Conservation (phyloP, 1,139 yeast genomes). For the Chernovozyma sophiae-reginae region DNA sequence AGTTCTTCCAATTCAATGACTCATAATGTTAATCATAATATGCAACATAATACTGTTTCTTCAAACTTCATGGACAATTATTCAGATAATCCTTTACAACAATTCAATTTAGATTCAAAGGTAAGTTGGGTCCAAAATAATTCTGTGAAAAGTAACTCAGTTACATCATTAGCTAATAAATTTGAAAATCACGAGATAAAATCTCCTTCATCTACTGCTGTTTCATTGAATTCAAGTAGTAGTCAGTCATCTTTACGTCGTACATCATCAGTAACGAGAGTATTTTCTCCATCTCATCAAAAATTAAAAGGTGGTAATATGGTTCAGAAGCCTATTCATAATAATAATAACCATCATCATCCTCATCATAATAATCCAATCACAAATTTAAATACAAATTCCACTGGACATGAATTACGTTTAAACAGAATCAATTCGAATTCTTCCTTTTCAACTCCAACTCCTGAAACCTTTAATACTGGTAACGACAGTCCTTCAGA, state of each 20-base stretch:
- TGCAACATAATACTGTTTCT: neutral
- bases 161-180: slow-evolving; percentile 25
- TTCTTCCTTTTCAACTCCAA: slow-evolving; percentile 5
- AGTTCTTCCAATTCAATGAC: neutral
- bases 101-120: neutral
- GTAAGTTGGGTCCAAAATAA: neutral
- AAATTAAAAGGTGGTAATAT: slow-evolving; percentile 27
- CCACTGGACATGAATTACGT: slow-evolving; percentile 3
- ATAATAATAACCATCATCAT: slow-evolving; percentile 6
- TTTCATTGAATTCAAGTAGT: slow-evolving; percentile 8
- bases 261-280: slow-evolving; percentile 14
- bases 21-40: neutral
- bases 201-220: slow-evolving; percentile 18
- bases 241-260: slow-evolving; percentile 12
- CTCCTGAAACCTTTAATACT: slow-evolving; percentile 2
- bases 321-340: slow-evolving; percentile 27
- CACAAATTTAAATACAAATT: neutral
- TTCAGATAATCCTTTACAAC: neutral
- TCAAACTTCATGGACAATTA: neutral
- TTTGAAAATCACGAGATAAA: slow-evolving; percentile 26
- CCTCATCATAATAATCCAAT: neutral
- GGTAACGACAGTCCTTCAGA: slow-evolving; percentile 5
- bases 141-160: slow-evolving; percentile 11
- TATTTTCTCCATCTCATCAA: slow-evolving; percentile 17
- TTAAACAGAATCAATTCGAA: slow-evolving; percentile 4